Evolutionary conservation across 2,329 filamentous ascomycete genomes (phyloP).

Genomic region (Paecilomyces sp.): DNA sequence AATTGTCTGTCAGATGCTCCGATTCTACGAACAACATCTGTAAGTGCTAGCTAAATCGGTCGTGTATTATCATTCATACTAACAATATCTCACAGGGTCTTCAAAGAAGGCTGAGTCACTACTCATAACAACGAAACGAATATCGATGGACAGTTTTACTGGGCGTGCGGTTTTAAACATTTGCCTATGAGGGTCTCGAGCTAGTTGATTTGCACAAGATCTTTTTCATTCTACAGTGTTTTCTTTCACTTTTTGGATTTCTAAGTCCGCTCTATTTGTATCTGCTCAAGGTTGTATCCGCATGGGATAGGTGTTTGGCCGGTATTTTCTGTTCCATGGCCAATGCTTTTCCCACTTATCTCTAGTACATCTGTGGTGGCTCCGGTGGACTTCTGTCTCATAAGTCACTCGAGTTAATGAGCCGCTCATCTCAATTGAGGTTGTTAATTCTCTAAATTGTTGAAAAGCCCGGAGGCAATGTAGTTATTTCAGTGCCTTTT

Average conservation of each 20-base stretch:
- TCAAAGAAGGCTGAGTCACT: conserved; percentile 22
- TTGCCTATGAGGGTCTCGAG: not conserved
- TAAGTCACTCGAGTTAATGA: not conserved
- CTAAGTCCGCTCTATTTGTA: not conserved
- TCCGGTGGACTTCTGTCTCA: not conserved
- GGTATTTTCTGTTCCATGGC: not conserved
- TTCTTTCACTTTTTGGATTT: not conserved
- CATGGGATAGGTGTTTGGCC: not conserved
- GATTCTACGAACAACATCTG: conserved; percentile 44
- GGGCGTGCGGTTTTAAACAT: not conserved
- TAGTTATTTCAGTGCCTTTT: not conserved
- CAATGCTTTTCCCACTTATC: not conserved
- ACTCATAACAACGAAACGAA: not conserved
- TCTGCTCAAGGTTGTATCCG: not conserved
- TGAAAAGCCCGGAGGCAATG: not conserved
- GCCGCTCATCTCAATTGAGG: not conserved
- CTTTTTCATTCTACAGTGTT: not conserved
- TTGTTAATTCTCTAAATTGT: not conserved
- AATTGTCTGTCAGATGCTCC: conserved; percentile 33
- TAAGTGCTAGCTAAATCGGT: conserved; percentile 19
- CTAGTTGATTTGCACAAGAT: not conserved
- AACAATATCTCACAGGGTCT: conserved; percentile 20
- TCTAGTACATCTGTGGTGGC: not conserved
- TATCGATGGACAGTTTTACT: not conserved
- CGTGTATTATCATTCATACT: conserved; percentile 2